Conservation (phyloP, 1,284 basidiomycete species). For the Trametes sp. region DNA sequence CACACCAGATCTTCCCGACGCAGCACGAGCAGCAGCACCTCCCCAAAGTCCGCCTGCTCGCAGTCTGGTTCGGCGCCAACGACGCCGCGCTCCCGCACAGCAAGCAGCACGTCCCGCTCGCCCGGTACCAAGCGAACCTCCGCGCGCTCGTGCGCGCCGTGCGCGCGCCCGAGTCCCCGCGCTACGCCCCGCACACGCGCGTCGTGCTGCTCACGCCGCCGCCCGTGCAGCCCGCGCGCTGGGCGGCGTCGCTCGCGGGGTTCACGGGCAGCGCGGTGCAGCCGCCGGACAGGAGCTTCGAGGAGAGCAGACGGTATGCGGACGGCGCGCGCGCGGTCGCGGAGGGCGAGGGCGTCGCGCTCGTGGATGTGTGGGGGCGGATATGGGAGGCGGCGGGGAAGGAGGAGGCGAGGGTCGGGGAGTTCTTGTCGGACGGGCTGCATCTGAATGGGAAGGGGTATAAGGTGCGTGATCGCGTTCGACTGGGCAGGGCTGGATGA, state of each 20-base stretch:
- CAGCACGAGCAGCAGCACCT: conserved; percentile 54
- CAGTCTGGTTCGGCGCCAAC: conserved; percentile 92
- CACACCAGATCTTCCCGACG: conserved; percentile 60
- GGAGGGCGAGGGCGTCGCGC: conserved; percentile 57
- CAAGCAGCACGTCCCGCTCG: conserved; percentile 73
- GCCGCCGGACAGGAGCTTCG: conserved; percentile 56
- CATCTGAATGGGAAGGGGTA: conserved; percentile 82
- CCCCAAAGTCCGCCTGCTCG: conserved; percentile 73
- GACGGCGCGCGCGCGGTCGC: conserved; percentile 73
- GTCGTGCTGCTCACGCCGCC: conserved; percentile 88
- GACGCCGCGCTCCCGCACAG: conserved; percentile 54
- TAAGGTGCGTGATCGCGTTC: conserved; percentile 51
- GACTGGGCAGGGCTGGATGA: conserved; percentile 40
- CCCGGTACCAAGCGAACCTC: conserved; percentile 73
- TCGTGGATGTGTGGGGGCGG: conserved; percentile 74
- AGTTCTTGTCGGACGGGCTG: conserved; percentile 76
- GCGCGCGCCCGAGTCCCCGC: conserved; percentile 65
- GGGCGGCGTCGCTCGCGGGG: conserved; percentile 53
- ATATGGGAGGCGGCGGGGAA: conserved; percentile 73
- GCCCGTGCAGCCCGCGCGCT: conserved; percentile 74
- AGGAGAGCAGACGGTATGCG: conserved; percentile 70
- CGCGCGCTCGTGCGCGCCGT: conserved; percentile 67
- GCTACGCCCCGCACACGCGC: conserved; percentile 76
- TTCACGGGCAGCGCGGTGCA: conserved; percentile 47
- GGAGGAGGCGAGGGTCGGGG: conserved; percentile 56